Base-by-base conservation (phyloP, 441 rosid genomes). In the Populus hybrid region DNA sequence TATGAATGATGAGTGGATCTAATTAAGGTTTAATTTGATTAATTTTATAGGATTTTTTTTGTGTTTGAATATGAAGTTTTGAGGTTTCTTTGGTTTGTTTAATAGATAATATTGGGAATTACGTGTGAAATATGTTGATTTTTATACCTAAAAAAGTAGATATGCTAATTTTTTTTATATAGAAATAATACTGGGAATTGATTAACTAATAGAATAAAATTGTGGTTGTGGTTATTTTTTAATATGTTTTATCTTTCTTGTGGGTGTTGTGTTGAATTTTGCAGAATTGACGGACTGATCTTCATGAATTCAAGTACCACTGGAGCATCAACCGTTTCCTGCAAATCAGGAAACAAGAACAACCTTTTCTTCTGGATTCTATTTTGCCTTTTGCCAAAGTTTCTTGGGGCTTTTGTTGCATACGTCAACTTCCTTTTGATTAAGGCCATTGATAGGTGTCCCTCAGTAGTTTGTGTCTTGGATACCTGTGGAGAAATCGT, bases 281-380 rank as follows among this genome's bases (percentile, higher is more conserved):
- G 26, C 94, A 95, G 98, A 88, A 86, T 86, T 79, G 89, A 81
- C 76, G 77, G 79, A 78, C 72, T 83, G 87, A 78, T 86, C 92
- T 96, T 92, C 89, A 94, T 96, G 99, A 91, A 84, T 90, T 91
- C 92, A 85, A 88, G 73, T 86, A 81, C 83, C 78, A 65, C 87
- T 84, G 96, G 82, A 80, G 86, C 87, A 89, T 88, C 86, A 67
- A 59, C 79, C 77, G 99, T 96, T 94, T 96, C 99, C 98, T 94
- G 95, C 88, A 80, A 81, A 68, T 86, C 79, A 94, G 97, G 98
- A 91, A 94, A 91, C 94, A 92, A 89, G 84, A 89, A 75, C 89
- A 85, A 75, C 91, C 83, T 82, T 88, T 86, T 86, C 85, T 89
- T 87, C 89, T 94, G 89, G 94, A 86, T 89, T 80, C 84, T 85